These are phyloP conservation scores for Calonectria naviculata DNA, from an alignment of 2,329 filamentous ascomycete species.

Conservation along the genomic window DNA sequence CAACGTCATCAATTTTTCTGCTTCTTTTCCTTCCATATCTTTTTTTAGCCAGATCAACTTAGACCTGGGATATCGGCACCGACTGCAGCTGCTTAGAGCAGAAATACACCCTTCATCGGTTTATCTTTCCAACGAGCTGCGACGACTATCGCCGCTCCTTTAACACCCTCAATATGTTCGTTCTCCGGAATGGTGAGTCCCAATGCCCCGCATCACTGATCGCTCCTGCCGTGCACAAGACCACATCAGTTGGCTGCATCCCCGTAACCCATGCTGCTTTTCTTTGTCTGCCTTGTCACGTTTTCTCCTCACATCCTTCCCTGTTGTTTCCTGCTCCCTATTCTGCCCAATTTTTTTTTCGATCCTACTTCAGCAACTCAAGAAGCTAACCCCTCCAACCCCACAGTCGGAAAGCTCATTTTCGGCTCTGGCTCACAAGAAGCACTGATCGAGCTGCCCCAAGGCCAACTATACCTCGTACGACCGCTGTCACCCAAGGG, in stretches of 20 bases:
- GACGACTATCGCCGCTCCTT: conserved; percentile 11
- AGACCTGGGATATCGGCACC: neutral
- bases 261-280: neutral
- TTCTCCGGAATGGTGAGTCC: conserved; percentile 52
- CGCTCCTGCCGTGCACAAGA: neutral
- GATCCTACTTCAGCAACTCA: neutral
- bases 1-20: conserved; percentile 28
- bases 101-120: neutral
- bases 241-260: neutral
- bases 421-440: conserved; percentile 91
- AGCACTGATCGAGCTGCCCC: conserved; percentile 91
- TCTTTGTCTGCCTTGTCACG: neutral
- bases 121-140: neutral
- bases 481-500: conserved; percentile 95
- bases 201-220: conserved; percentile 25
- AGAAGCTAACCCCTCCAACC: conserved; percentile 23
- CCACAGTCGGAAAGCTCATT: conserved; percentile 86
- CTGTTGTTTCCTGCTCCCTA: neutral
- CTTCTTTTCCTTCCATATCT: conserved; percentile 13
- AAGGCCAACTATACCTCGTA: conserved; percentile 97
- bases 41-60: neutral
- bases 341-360: conserved; percentile 6
- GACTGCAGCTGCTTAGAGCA: neutral
- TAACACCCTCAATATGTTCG: conserved; percentile 47
- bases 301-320: neutral